phyloP scores from a whole-genome alignment of 169 alveolate genomes.

The Ichthyophthirius multifiliis region DNA sequence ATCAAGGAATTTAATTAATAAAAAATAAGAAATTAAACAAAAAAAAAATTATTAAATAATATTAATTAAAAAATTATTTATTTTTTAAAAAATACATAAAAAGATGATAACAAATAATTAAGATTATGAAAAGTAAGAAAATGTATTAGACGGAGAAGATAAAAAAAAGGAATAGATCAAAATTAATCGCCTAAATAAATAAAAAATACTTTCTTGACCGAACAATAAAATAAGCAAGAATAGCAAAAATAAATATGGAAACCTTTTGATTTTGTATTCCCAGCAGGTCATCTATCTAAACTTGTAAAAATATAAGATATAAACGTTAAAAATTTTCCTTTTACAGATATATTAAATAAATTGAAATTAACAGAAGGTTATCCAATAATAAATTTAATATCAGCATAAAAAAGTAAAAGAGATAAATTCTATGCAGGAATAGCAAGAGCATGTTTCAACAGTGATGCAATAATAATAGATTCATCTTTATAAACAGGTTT shows the following conservation, averaged over 20 bases:
- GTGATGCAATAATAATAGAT: slow-evolving; percentile 76
- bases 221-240: too few species aligned
- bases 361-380: slow-evolving; percentile 63
- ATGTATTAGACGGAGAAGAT: too few species aligned
- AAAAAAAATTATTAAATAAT: too few species aligned
- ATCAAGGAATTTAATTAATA: too few species aligned
- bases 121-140: too few species aligned
- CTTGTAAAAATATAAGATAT: slow-evolving; percentile 65
- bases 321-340: slow-evolving; percentile 53
- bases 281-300: slow-evolving; percentile 77
- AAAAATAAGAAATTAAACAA: too few species aligned
- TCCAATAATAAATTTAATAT: slow-evolving; percentile 74
- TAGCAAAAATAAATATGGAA: slow-evolving; percentile 39
- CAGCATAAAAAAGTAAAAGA: slow-evolving; percentile 64
- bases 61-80: too few species aligned
- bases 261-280: slow-evolving; percentile 77
- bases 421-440: slow-evolving; percentile 82
- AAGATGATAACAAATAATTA: too few species aligned
- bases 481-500: slow-evolving; percentile 80
- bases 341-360: slow-evolving; percentile 71
- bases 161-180: too few species aligned
- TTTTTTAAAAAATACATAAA: too few species aligned
- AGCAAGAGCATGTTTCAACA: slow-evolving; percentile 77
- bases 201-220: too few species aligned
- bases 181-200: too few species aligned